phyloP scores from a whole-genome alignment of 176 grass and related monocot species.

The Triticum timopheevii region DNA sequence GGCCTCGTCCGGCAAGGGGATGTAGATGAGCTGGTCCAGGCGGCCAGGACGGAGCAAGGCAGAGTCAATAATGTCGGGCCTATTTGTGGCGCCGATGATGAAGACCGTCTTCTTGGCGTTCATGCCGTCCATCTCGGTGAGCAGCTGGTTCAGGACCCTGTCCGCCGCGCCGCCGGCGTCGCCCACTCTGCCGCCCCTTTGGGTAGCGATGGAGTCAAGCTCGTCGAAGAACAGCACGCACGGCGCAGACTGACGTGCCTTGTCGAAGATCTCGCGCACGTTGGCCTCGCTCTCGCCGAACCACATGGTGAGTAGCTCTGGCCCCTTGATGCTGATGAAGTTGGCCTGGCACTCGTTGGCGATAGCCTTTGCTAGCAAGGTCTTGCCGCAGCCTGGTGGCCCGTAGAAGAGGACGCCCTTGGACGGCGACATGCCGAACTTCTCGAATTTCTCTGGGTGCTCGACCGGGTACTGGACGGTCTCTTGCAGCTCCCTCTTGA shows the following conservation, averaged over 20 bases:
- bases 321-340: conserved; percentile 68
- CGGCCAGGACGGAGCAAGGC: conserved; percentile 60
- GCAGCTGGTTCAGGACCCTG: conserved; percentile 60
- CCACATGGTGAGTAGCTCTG: conserved; percentile 67
- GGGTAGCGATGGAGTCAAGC: conserved; percentile 58
- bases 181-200: conserved; percentile 44
- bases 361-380: too few species aligned
- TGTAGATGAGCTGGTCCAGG: conserved; percentile 70
- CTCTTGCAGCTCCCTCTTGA: conserved; percentile 74
- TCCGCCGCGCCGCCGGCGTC: conserved; percentile 51
- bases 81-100: conserved; percentile 67
- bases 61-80: conserved; percentile 57
- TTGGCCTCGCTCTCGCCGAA: conserved; percentile 77
- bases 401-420: conserved; percentile 72
- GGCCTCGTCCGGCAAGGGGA: conserved; percentile 58
- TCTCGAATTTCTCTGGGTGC: conserved; percentile 64
- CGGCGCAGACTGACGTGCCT: conserved; percentile 53
- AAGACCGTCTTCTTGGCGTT: conserved; percentile 74
- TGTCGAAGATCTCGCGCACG: conserved; percentile 62
- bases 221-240: conserved; percentile 54
- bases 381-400: background rate
- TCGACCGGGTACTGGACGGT: conserved; percentile 66
- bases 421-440: conserved; percentile 67
- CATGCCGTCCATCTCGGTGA: conserved; percentile 80
- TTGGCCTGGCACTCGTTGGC: conserved; percentile 52